A percentile compares a stretch with the other conserved stretches of the same genome.
These are phyloP conservation scores for Ceratocystis variospora DNA, from an alignment of 2,329 filamentous ascomycete species.

Conservation along the genomic window DNA sequence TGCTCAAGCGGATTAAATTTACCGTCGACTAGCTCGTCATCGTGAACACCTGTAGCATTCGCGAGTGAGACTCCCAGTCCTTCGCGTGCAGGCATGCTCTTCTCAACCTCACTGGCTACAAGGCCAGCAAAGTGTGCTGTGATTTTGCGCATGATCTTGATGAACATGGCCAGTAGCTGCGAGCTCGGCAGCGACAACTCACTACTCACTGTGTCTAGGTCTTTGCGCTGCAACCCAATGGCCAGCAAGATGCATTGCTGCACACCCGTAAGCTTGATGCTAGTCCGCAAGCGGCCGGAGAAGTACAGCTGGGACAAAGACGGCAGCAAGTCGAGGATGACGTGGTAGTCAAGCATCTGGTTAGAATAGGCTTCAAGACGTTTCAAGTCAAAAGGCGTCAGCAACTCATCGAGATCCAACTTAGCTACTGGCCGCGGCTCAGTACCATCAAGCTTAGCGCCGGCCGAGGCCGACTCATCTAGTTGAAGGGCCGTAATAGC, in stretches of 20 bases:
- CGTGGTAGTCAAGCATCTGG: constrained; percentile 95
- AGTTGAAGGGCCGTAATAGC: constrained; percentile 70
- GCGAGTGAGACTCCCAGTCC: constrained; percentile 44
- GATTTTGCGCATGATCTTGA: constrained; percentile 86
- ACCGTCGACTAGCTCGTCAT: constrained; percentile 52
- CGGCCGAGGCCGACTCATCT: constrained; percentile 66
- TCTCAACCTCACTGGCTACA: constrained; percentile 58
- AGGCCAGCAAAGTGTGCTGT: constrained; percentile 62
- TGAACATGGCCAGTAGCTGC: constrained; percentile 90
- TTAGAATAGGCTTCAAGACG: constrained; percentile 89
- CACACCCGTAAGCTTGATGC: constrained; percentile 61
- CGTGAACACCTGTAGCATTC: constrained; percentile 50
- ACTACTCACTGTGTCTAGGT: constrained; percentile 63
- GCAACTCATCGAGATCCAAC: constrained; percentile 56
- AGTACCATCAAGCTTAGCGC: constrained; percentile 49
- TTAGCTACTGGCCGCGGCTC: constrained; percentile 47
- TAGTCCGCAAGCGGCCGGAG: constrained; percentile 53
- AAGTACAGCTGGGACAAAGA: constrained; percentile 75
- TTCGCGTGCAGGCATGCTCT: constrained; percentile 46
- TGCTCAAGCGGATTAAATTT: constrained; percentile 58
- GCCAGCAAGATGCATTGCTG: constrained; percentile 82
- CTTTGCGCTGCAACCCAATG: constrained; percentile 80
- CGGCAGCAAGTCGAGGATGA: constrained; percentile 85
- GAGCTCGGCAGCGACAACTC: constrained; percentile 61
- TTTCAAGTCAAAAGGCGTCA: constrained; percentile 91